phyloP scores from a whole-genome alignment of 2,329 filamentous ascomycete species.

The Venturia oleaginea region DNA sequence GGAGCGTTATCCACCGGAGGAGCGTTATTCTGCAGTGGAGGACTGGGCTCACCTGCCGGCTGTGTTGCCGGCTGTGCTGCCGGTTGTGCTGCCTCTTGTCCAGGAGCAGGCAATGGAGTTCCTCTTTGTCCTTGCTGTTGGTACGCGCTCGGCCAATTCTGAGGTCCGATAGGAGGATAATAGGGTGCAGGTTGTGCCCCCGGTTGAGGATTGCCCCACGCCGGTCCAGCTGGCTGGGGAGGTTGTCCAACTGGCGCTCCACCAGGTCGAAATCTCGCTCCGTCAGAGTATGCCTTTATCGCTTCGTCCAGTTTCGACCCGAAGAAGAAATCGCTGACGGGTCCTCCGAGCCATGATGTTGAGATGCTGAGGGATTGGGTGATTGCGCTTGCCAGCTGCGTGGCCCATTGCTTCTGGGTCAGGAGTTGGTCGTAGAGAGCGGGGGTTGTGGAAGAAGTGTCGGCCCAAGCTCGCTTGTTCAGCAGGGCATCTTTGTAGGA shows the following conservation, averaged over 20 bases:
- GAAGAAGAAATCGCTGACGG: constrained; percentile 1
- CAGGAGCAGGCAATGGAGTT: too few species aligned
- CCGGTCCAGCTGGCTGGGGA: neutral
- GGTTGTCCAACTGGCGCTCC: neutral
- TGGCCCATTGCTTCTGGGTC: neutral
- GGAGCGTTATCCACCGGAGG: too few species aligned
- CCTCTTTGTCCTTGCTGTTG: too few species aligned
- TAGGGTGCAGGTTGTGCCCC: neutral
- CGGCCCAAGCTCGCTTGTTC: neutral
- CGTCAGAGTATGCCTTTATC: neutral
- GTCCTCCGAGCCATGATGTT: neutral
- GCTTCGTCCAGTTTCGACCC: neutral
- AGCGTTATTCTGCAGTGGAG: too few species aligned
- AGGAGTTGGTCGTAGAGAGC: neutral
- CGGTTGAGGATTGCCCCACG: neutral
- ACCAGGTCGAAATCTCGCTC: neutral
- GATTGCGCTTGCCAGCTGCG: neutral
- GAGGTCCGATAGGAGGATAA: neutral
- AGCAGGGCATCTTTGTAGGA: neutral
- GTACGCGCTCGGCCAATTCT: too few species aligned
- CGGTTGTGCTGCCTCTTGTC: too few species aligned
- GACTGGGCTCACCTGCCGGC: too few species aligned
- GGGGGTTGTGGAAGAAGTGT: neutral
- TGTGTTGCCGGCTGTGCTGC: too few species aligned
- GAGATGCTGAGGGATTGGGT: neutral